Evolutionary conservation across 2,329 filamentous ascomycete genomes (phyloP).

Genomic region (Verticillium albo-atrum): DNA sequence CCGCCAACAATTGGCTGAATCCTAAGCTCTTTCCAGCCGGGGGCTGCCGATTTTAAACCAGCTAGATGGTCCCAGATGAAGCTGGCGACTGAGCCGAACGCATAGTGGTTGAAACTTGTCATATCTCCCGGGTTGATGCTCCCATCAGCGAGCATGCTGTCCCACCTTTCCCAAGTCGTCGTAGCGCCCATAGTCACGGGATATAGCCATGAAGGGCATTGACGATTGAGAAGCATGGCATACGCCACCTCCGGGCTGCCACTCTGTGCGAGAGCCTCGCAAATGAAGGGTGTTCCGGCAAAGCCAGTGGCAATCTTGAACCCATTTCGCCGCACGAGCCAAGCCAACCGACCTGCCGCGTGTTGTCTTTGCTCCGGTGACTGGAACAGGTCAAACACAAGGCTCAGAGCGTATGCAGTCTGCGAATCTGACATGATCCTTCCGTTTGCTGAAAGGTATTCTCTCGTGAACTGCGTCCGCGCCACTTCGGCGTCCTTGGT

Average conservation of each 20-base stretch:
- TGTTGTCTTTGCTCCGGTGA: neutral
- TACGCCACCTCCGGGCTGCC: slow-evolving; percentile 20
- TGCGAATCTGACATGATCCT: slow-evolving; percentile 13
- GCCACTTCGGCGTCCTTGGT: neutral
- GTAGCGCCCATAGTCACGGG: slow-evolving; percentile 33
- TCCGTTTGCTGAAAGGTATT: slow-evolving; percentile 13
- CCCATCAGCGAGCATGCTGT: slow-evolving; percentile 30
- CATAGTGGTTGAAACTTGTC: slow-evolving; percentile 38
- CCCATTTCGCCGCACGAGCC: neutral
- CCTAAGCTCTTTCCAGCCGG: slow-evolving; percentile 16
- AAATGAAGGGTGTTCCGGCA: slow-evolving; percentile 15
- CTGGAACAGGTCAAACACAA: slow-evolving; percentile 13
- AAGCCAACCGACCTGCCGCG: neutral
- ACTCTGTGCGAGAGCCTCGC: slow-evolving; percentile 8
- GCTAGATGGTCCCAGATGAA: slow-evolving; percentile 27
- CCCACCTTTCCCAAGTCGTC: slow-evolving; percentile 38
- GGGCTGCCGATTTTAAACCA: slow-evolving; percentile 13
- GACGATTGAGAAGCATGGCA: slow-evolving; percentile 27
- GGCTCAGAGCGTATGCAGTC: slow-evolving; percentile 14
- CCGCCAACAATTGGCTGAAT: slow-evolving; percentile 3
- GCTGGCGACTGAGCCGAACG: slow-evolving; percentile 31
- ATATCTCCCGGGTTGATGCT: slow-evolving; percentile 32
- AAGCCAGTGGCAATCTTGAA: slow-evolving; percentile 16
- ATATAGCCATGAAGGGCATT: slow-evolving; percentile 32
- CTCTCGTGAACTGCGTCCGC: slow-evolving; percentile 13